Conservation (phyloP, 257 asterid species). For the Nicotiana tomentosiformis region DNA sequence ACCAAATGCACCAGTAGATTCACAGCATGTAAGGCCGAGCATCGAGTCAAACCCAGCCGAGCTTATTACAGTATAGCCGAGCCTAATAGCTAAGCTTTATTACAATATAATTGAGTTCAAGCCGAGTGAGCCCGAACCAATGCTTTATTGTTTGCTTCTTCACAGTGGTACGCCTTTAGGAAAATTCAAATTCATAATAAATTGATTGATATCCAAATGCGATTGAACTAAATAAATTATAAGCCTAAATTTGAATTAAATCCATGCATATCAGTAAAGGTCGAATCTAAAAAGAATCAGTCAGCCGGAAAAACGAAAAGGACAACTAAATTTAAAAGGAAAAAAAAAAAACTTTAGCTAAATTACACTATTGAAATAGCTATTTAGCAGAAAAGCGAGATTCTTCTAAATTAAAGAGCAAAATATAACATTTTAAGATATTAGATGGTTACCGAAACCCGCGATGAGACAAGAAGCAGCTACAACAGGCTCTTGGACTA, state of each 20-base stretch:
- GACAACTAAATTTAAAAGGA: neutral
- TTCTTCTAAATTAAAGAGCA: neutral
- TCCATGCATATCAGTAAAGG: neutral
- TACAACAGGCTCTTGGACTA: slow-evolving; percentile 76
- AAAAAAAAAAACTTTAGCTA: neutral
- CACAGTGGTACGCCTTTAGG: neutral
- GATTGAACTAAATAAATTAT: neutral
- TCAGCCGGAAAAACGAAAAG: neutral
- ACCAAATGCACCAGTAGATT: neutral
- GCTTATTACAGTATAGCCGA: neutral
- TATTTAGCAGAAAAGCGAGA: neutral
- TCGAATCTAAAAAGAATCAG: neutral
- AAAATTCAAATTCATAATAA: neutral
- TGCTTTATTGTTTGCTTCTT: neutral
- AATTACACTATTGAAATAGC: neutral
- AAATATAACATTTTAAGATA: neutral
- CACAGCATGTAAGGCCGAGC: neutral
- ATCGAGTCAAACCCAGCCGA: neutral
- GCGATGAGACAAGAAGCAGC: slow-evolving; percentile 85
- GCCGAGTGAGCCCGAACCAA: neutral
- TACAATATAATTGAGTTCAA: neutral
- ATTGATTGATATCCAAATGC: neutral
- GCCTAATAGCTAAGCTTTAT: neutral
- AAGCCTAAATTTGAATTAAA: neutral
- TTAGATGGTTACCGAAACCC: slow-evolving; percentile 50